phyloP scores from a whole-genome alignment of 805 yeast genomes.

The Yarrowia osloensis region DNA sequence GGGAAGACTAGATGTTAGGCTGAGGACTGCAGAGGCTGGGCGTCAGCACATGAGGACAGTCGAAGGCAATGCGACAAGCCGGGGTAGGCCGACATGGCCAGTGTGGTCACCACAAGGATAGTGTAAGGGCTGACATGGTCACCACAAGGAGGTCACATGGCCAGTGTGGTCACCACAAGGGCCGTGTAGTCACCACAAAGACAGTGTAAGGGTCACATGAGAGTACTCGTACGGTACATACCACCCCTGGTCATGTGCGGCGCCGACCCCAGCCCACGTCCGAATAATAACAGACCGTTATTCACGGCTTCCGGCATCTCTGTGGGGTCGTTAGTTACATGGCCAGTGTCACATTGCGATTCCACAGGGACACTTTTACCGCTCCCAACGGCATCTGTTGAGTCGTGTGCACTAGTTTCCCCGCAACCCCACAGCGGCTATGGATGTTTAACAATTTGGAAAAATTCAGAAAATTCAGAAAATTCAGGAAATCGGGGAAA shows the following conservation, averaged over 20 bases:
- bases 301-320: neutral
- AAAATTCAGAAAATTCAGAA: neutral
- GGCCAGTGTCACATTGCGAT: neutral
- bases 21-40: neutral
- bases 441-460: neutral
- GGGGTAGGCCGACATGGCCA: no score
- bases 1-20: neutral
- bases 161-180: neutral
- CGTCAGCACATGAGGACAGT: neutral
- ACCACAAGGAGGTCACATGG: neutral
- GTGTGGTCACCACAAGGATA: neutral
- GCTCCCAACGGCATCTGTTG: conserved; percentile 14
- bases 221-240: no score
- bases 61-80: no score
- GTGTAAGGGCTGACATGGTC: no score
- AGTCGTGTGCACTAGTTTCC: conserved; percentile 14
- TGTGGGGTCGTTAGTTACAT: neutral
- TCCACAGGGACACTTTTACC: neutral
- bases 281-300: neutral
- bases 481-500: neutral
- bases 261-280: no score
- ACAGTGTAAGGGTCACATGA: neutral
- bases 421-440: conserved; percentile 24
- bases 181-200: neutral
- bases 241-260: no score